Percentiles rank a stretch among this genome's conserved stretches.
phyloP scores from a whole-genome alignment of 805 yeast genomes.

The Candida morakotiae region DNA sequence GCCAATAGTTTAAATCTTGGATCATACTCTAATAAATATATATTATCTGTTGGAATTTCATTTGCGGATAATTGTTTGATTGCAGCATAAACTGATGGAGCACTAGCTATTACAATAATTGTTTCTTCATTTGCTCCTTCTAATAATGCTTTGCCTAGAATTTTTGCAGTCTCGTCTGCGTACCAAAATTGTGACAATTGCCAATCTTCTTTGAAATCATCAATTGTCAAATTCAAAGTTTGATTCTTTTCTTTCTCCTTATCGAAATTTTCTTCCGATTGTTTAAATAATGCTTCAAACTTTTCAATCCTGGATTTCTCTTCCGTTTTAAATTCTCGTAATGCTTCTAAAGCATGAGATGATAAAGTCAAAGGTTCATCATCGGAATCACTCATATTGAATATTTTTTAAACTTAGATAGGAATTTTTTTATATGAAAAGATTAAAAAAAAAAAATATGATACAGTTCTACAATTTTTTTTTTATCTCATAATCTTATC shows the following conservation, averaged over 20 bases:
- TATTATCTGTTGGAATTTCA: constrained; percentile 60
- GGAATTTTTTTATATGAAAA: no score
- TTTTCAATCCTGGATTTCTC: constrained; percentile 53
- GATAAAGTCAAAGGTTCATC: constrained; percentile 45
- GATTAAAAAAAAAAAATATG: not conserved
- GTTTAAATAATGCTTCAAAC: constrained; percentile 49
- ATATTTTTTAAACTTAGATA: no score
- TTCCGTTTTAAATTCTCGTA: constrained; percentile 63
- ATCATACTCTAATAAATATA: constrained; percentile 77
- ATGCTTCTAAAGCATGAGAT: constrained; percentile 48
- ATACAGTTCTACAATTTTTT: no score
- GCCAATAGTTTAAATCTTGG: constrained; percentile 70
- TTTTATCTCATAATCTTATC: no score
- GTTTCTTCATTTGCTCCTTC: constrained; percentile 75
- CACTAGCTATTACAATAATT: constrained; percentile 73
- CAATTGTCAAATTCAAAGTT: constrained; percentile 44
- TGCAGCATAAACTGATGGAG: constrained; percentile 91
- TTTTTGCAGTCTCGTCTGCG: constrained; percentile 65
- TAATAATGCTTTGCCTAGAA: constrained; percentile 64
- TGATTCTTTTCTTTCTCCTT: constrained; percentile 16
- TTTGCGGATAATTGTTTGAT: constrained; percentile 46
- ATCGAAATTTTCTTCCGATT: constrained; percentile 57
- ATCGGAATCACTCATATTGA: constrained; percentile 31
- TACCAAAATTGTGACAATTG: constrained; percentile 93
- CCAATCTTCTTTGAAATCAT: constrained; percentile 87